phyloP scores from a whole-genome alignment of 352 stramenopile species.

The Phytophthora meadii region DNA sequence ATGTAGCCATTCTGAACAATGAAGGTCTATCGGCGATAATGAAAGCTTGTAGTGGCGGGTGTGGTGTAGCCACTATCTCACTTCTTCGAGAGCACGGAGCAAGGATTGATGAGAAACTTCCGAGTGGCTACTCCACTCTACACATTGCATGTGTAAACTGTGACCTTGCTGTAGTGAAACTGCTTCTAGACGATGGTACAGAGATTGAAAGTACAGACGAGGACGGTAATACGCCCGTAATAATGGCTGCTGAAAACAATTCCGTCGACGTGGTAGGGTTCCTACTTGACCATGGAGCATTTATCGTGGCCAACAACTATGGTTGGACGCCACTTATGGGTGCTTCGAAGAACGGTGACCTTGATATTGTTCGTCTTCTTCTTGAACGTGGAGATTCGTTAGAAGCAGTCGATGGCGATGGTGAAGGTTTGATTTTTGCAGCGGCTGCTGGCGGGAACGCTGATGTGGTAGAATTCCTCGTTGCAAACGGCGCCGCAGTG shows the following conservation, averaged over 20 bases:
- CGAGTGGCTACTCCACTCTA: conserved; percentile 8
- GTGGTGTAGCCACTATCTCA: not conserved
- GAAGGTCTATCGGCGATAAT: not conserved
- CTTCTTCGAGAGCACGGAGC: conserved; percentile 6
- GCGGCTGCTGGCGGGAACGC: not conserved
- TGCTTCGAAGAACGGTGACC: not conserved
- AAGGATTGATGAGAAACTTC: conserved; percentile 7
- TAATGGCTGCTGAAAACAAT: not conserved
- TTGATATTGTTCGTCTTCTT: no score
- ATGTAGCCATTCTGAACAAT: not conserved
- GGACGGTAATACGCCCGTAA: conserved; percentile 3
- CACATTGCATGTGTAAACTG: conserved; percentile 8
- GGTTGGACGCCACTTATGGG: not conserved
- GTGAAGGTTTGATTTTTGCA: not conserved
- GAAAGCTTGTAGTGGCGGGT: conserved; percentile 4
- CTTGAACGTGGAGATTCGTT: not conserved
- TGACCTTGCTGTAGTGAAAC: conserved; percentile 1
- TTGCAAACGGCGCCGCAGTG: not conserved
- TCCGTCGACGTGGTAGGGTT: not conserved
- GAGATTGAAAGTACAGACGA: not conserved
- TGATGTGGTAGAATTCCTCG: conserved; percentile 2
- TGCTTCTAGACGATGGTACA: not conserved
- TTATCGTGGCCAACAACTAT: not conserved
- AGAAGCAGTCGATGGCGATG: not conserved
- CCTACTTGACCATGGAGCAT: not conserved